Base-by-base conservation (phyloP, 2,329 filamentous ascomycete genomes). In the Fusarium camptoceras region DNA sequence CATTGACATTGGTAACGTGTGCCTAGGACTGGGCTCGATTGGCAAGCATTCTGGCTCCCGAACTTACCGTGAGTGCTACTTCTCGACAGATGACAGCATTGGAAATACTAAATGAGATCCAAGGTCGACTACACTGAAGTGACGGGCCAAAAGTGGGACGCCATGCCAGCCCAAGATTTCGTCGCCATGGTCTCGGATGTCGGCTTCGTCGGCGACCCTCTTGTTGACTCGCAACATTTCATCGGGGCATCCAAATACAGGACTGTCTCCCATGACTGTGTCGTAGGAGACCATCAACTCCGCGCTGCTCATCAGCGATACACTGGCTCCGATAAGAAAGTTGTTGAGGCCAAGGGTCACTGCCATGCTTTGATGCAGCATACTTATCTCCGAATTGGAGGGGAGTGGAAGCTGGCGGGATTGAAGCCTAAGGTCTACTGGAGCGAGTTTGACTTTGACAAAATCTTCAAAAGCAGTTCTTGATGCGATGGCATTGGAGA, bases 251-350 rank as follows among this genome's bases (percentile, higher is more conserved):
- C 49, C 20, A 64, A 64, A 6, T 64, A 64, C 0, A 20, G 49
- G 28, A 25, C 2, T 0, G 6, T 64, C 2, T 31, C 49, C 0
- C 22, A 31, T 14, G 30, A 24, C 2, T 22, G 25, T 1, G 11
- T 55, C 2, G 8, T 48, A 0, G 61, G 59, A 2, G 39, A 28
- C 5, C 43, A 64, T 2, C 61, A 64, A 25, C 28, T 64, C 0
- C 61, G 61, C 2, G 61, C 61, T 27, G 61, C 61, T 1, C 61
- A 64, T 2, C 61, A 64, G 18, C 43, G 58, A 15, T 64, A 64
- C 15, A 64, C 49, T 2, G 43, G 49, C 0, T 5, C 25, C 1
- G 59, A 57, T 9, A 64, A 64, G 7, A 50, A 22, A 15, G 10
- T 14, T 1, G 43, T 64, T 1, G 60, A 64, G 18, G 60, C 60